Conservation (phyloP, 2,329 filamentous ascomycete species). For the Apiospora sp. region DNA sequence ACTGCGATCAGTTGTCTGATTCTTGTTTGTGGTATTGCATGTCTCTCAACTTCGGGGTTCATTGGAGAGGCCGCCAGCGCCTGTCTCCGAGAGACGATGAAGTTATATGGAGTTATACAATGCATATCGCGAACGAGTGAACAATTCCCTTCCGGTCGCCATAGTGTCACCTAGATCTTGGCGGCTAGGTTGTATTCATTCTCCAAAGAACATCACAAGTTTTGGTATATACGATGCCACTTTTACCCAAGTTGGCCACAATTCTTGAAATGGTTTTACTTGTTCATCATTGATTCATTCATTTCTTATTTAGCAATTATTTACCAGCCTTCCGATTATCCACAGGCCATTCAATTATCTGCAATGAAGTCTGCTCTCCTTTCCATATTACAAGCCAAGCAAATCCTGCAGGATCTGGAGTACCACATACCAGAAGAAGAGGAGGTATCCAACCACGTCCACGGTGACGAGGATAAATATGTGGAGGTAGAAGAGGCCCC, state of each 20-base stretch:
- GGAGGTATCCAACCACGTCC: not conserved
- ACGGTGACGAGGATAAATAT: not conserved
- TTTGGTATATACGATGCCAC: not conserved
- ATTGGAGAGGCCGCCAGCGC: no score
- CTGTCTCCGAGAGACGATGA: no score
- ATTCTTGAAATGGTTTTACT: not conserved
- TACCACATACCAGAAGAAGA: not conserved
- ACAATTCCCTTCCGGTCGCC: not conserved
- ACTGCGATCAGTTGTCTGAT: not conserved
- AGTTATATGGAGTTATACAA: no score
- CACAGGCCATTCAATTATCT: not conserved
- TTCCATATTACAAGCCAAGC: not conserved
- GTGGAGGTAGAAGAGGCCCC: not conserved
- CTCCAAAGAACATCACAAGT: not conserved
- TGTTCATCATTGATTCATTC: not conserved
- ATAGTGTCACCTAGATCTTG: not conserved
- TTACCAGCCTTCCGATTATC: not conserved
- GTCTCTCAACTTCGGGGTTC: no score
- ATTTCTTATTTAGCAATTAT: slow-evolving; percentile 10
- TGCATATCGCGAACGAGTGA: no score
- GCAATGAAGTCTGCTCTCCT: not conserved
- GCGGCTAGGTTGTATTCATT: not conserved
- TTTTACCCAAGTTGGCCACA: not conserved
- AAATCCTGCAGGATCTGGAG: not conserved
- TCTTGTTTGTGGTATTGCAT: no score